Evolutionary conservation across 164 flowering plant genomes (phyloP), one percentile per base, ranked within the genome.

Genomic region (Nymphaea thermarum): DNA sequence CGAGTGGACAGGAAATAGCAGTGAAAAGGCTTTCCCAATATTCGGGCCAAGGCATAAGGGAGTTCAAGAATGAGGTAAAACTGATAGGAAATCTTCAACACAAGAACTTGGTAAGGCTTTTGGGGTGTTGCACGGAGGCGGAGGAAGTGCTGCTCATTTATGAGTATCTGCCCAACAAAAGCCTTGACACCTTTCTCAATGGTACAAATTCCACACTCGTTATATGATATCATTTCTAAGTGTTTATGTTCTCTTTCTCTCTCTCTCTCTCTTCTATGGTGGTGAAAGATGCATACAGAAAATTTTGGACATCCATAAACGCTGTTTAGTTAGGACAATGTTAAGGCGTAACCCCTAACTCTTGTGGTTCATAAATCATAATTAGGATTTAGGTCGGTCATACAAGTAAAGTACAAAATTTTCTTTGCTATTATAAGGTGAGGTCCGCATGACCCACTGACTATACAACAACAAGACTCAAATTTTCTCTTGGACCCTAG

Each of bases 1-100:
- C 47, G 6, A 93, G 89, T 80, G 97, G 99, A 44, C 88, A 89
- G 67, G 95, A 80, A 71, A 83, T 94, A 67, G 99, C 99, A 10
- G 97, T 94, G 75, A 94, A 94, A 84, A 90, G 79, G 82, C 77
- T 94, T 4, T 84, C 96, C 3, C 89, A 75, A 2, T 73, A 66
- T 51, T 91, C 97, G 43, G 77, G 70, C 17, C 99, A 94, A 73
- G 99, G 99, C 77, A 82, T 79, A 73, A 86, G 71, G 66, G 92
- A 94, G 81, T 94, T 94, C 73, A 67, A 44, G 72, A 88, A 82
- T 67, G 99, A 94, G 79, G 96, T 96, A 3, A 90, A 77, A 75
- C 72, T 88, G 70, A 71, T 94, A 60, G 81, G 91, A 0, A 82
- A 88, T 17, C 95, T 94, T 51, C 99, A 94, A 75, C 99, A 94